A percentile compares a stretch with the other conserved stretches of the same genome.
phyloP scores from a whole-genome alignment of 148 eudicot genomes.

The Rhododendron vialii region DNA sequence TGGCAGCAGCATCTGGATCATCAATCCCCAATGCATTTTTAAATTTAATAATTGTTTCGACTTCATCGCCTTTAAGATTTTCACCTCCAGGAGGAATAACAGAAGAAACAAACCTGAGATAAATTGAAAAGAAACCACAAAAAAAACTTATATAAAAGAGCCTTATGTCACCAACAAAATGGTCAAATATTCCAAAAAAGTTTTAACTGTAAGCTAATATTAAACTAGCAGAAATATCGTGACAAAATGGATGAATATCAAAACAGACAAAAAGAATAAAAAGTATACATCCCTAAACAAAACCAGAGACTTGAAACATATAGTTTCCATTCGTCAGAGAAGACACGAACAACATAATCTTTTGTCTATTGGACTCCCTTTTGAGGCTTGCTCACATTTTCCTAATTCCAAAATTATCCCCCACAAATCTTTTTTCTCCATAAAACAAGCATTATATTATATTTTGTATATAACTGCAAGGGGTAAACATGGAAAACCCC shows the following conservation, averaged over 20 bases:
- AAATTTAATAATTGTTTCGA: slow-evolving; percentile 61
- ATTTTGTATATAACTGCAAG: no score
- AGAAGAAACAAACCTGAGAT: slow-evolving; percentile 62
- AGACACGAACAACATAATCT: not conserved
- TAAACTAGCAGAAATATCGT: not conserved
- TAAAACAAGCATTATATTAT: no score
- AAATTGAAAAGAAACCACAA: not conserved
- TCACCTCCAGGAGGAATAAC: slow-evolving; percentile 74
- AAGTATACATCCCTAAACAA: not conserved
- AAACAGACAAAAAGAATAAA: not conserved
- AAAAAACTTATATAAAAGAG: not conserved
- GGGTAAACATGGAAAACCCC: no score
- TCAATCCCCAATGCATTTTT: slow-evolving; percentile 86
- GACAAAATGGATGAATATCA: not conserved
- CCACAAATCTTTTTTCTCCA: no score
- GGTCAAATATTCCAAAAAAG: not conserved
- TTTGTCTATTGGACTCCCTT: not conserved
- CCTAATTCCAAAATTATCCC: no score
- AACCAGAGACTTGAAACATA: not conserved
- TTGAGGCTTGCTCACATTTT: no score
- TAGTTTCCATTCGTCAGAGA: not conserved
- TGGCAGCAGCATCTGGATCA: slow-evolving; percentile 97
- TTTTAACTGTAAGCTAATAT: not conserved
- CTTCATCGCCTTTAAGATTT: slow-evolving; percentile 88
- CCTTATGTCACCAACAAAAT: not conserved